Base-by-base conservation (phyloP, 495 filamentous ascomycete species). In the Aspergillus bridgeri region DNA sequence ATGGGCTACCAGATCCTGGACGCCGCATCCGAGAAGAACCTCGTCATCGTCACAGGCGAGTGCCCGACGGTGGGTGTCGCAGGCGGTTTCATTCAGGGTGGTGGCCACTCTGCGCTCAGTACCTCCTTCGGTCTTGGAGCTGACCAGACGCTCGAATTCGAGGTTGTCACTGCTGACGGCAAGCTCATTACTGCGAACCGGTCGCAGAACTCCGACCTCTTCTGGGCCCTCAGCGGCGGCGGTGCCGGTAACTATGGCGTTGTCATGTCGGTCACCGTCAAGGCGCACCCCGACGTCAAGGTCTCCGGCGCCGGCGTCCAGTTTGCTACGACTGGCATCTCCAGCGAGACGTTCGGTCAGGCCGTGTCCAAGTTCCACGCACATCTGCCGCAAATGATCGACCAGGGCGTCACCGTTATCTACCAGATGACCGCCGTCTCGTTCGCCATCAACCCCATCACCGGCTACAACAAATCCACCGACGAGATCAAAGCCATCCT, bases 201-300 rank as follows among this genome's bases (percentile, higher is more conserved):
- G 53, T 54, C 58, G 11, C 73, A 77, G 53, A 79, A 89, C 59
- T 45, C 68, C 0, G 87, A 89, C 61, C 68, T 90, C 13, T 89
- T 85, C 70, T 89, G 84, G 85, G 87, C 86, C 8, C 74, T 88
- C 54, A 78, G 83, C 50, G 87, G 86, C 4, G 86, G 86, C 20
- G 87, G 86, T 18, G 85, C 75, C 19, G 83, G 83, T 42, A 86
- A 83, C 33, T 88, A 83, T 44, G 86, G 81, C 17, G 78, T 88
- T 43, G 74, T 88, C 25, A 75, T 79, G 18, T 82, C 79, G 2
- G 71, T 81, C 42, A 87, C 83, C 6, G 65, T 73, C 23, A 75
- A 71, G 57, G 70, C 72, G 17, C 61, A 80, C 60, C 51, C 49
- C 3, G 85, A 84, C 61, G 70, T 63, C 19, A 64, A 22, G 17